These are phyloP conservation scores for Auxenochlorella protothecoides DNA, from an alignment of 139 green algal genomes.

Conservation along the genomic window DNA sequence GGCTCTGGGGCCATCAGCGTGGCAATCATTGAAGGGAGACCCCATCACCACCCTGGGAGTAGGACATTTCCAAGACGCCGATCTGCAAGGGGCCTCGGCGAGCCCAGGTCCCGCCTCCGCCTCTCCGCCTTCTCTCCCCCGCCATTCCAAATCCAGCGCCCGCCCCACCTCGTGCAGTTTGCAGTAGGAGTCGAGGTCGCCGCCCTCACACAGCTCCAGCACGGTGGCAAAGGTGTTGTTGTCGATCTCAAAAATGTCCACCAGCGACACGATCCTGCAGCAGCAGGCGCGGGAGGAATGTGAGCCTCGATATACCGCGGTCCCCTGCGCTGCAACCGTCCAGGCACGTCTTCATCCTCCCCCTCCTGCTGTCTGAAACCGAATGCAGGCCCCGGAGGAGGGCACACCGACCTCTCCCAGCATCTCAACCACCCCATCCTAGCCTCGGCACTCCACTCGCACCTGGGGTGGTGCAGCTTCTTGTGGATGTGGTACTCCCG, in stretches of 20 bases:
- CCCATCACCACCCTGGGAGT: not conserved
- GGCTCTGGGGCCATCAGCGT: not conserved
- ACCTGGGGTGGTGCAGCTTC: conserved; percentile 44
- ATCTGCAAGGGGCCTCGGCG: not conserved
- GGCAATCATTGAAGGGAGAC: not conserved
- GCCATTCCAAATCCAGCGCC: no score
- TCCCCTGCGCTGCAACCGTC: no score
- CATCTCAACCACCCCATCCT: no score
- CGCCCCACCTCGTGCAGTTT: conserved; percentile 45
- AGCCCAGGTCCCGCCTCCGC: not conserved
- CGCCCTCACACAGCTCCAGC: conserved; percentile 76
- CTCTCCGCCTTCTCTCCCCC: not conserved
- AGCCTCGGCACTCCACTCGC: not conserved
- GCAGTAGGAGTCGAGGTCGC: conserved; percentile 74
- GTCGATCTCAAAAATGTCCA: conserved; percentile 92
- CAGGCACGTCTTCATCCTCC: no score
- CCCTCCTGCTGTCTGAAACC: no score
- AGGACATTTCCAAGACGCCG: no score
- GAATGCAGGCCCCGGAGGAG: no score
- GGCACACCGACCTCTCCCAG: no score
- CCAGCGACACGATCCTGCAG: conserved; percentile 59
- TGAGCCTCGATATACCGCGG: not conserved
- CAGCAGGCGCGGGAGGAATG: not conserved
- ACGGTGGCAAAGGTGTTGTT: conserved; percentile 83
- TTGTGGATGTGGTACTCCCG: conserved; percentile 89